Conservation (phyloP, 2,329 filamentous ascomycete genomes). For the Trichoderma semiorbis region DNA sequence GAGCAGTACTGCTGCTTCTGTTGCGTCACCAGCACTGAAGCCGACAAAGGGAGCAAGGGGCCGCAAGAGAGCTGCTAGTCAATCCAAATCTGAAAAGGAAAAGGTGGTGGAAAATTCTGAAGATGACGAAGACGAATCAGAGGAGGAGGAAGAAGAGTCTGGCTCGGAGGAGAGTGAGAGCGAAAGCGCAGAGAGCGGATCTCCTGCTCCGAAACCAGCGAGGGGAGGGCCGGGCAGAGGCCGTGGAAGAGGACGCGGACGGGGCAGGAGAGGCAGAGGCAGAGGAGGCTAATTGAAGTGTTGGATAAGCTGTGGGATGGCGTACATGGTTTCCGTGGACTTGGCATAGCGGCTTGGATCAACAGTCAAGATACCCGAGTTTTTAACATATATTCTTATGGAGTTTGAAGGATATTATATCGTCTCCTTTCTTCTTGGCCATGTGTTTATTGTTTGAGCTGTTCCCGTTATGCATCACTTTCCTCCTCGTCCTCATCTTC, state of each 20-base stretch:
- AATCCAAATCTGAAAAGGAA: conserved; percentile 35
- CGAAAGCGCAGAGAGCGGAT: conserved; percentile 35
- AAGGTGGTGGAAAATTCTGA: conserved; percentile 33
- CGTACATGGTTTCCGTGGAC: neutral
- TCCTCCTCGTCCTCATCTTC: neutral
- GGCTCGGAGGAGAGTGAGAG: conserved; percentile 34
- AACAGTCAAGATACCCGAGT: conserved; percentile 10
- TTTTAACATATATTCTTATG: neutral
- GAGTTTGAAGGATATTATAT: neutral
- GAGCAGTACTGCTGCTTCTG: conserved; percentile 38
- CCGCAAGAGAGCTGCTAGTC: conserved; percentile 43
- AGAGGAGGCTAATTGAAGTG: conserved; percentile 23
- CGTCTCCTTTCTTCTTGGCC: neutral
- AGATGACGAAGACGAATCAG: conserved; percentile 31
- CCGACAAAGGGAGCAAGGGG: conserved; percentile 43
- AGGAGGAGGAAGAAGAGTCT: conserved; percentile 31
- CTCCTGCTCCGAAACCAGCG: conserved; percentile 37
- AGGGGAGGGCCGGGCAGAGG: conserved; percentile 33
- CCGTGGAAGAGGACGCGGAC: conserved; percentile 30
- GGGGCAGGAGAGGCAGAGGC: conserved; percentile 34
- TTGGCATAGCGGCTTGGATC: conserved; percentile 1
- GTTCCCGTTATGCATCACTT: neutral
- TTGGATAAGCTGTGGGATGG: neutral
- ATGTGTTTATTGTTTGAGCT: neutral
- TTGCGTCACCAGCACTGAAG: conserved; percentile 34